Base-by-base conservation (phyloP, 306 rosid species). In the Corylus americana region DNA sequence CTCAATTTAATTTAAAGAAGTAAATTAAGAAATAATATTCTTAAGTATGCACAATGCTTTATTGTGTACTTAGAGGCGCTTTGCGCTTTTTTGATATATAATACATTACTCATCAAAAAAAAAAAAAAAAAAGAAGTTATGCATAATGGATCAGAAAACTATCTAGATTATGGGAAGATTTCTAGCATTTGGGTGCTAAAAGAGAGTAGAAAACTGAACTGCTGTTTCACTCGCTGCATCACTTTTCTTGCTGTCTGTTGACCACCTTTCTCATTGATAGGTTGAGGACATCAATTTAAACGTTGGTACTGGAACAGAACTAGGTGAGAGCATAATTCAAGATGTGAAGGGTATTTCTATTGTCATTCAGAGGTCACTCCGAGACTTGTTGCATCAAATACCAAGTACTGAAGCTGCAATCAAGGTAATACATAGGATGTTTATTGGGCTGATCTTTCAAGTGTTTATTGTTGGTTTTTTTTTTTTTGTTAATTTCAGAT, bases 261-360 rank as follows among this genome's bases (percentile, higher is more conserved):
- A 29, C 79, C 61, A 27, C 80, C 55, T 75, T 83, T 48, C 48
- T 59, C 80, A 72, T 75, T 68, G 71, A 81, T 82, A 95, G 99
- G 91, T 95, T 44, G 97, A 95, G 77, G 96, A 95, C 74, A 91
- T 95, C 84, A 90, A 95, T 83, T 80, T 95, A 90, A 95, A 93
- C 86, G 97, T 95, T 80, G 99, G 97, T 73, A 86, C 87, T 70
- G 94, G 97, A 76, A 61, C 83, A 45, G 88, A 93, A 77, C 74
- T 91, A 59, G 97, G 99, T 5, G 98, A 92, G 83, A 95, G 96
- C 86, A 95, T 92, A 77, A 83, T 95, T 89, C 92, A 93, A 81
- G 98, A 87, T 71, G 99, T 95, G 85, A 90, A 89, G 83, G 99
- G 98, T 54, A 83, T 93, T 69, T 93, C 98, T 6, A 89, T 95